Evolutionary conservation across 2,329 filamentous ascomycete genomes (phyloP), one percentile per base, ranked within the genome.

Genomic region (Talaromyces sp.): DNA sequence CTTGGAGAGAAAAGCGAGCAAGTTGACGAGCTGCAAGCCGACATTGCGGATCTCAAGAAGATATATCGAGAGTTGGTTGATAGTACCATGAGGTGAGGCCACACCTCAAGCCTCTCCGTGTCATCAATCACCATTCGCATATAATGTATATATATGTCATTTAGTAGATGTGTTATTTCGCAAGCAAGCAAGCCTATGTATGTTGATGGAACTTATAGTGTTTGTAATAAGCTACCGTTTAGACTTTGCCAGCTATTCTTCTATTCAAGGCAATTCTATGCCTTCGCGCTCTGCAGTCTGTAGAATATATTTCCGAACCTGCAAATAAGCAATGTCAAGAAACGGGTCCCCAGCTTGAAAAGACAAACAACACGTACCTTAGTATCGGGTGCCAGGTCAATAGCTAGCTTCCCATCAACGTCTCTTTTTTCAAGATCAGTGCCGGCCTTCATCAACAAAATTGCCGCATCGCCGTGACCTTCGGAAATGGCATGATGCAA

Each of bases 61-160:
- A 96, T 99, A 82, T 97, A 97, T 77, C 85, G 91, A 64, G 93
- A 97, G 70, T 76, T 99, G 72, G 89, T 96, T 51, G 89, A 96
- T 76, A 85, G 87, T 69, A 93, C 90, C 59, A 84, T 91, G 69
- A 88, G 85, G 74, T 89, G 73, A 78, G 61, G 25, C 36, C 15
- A 35, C 45, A 31, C 11, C 33, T 28, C 40, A 19, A 28, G 17
- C 37, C 6, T 28, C 39, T n/a, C 8, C 22, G 22, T 43, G 17
- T 35, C 22, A 45, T 35, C 41, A 54, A 13, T 35, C 45, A 43
- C 41, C 6, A 43, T 48, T 58, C 45, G 55, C 51, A 51, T 56
- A 58, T 51, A 37, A 10, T 62, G 60, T 60, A 60, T 41, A 60
- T 62, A 56, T 62, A 56, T n/a, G n/a, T 55, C 46, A 36, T 56